A percentile compares a stretch with the other conserved stretches of the same genome.
phyloP scores from a whole-genome alignment of 306 rosid genomes.

The Cucumis sativus region Cucumber_9930_V3 NC_026655.2:15830501-15831000 shows the following conservation, averaged over 20 bases:
- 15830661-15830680: conserved; percentile 83
- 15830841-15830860: conserved; percentile 93
- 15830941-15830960: conserved; percentile 64
- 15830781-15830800: conserved; percentile 78
- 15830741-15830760: conserved; percentile 81
- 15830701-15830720: conserved; percentile 91
- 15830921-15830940: conserved; percentile 73
- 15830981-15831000: conserved; percentile 60
- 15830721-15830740: conserved; percentile 92
- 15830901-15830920: conserved; percentile 62
- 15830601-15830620: conserved; percentile 82
- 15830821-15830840: conserved; percentile 99
- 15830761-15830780: conserved; percentile 86
- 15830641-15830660: conserved; percentile 91
- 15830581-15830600: conserved; percentile 89
- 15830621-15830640: conserved; percentile 83
- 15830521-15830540: conserved; percentile 98
- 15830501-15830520: conserved; percentile 88
- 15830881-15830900: conserved; percentile 61
- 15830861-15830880: conserved; percentile 80
- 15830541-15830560: conserved; percentile 91
- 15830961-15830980: conserved; percentile 61
- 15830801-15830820: conserved; percentile 92
- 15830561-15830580: conserved; percentile 94
- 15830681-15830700: conserved; percentile 98